phyloP scores from a whole-genome alignment of 768 basidiomycete species.

The Clavulina sp. region DNA sequence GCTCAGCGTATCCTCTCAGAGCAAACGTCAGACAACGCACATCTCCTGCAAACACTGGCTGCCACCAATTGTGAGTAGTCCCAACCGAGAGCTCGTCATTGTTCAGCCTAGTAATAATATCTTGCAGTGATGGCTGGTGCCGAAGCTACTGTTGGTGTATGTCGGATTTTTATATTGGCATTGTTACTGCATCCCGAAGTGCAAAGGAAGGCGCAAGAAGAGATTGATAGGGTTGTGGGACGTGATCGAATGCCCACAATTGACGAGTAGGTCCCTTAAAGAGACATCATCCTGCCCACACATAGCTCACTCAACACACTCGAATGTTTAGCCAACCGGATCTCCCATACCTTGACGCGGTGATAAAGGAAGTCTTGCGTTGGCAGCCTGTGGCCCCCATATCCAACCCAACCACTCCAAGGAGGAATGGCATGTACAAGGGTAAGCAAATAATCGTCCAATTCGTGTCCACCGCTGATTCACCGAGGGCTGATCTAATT shows the following conservation, averaged over 20 bases:
- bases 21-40: too few relatives aligned
- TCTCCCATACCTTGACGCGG: slow-evolving; percentile 11
- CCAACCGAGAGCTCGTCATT: too few relatives aligned
- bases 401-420: background rate
- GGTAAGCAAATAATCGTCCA: background rate
- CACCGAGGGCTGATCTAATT: too few relatives aligned
- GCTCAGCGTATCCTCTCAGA: too few relatives aligned
- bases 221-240: slow-evolving; percentile 21
- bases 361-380: slow-evolving; percentile 11
- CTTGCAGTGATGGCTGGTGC: too few relatives aligned
- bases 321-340: slow-evolving; percentile 5
- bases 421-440: background rate
- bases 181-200: slow-evolving; percentile 24
- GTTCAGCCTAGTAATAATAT: too few relatives aligned
- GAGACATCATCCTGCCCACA: too few relatives aligned
- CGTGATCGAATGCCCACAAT: slow-evolving; percentile 16
- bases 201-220: slow-evolving; percentile 22
- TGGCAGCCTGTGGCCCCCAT: slow-evolving; percentile 9
- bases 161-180: slow-evolving; percentile 21
- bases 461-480: too few relatives aligned
- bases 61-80: too few relatives aligned
- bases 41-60: too few relatives aligned
- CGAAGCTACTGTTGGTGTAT: too few relatives aligned
- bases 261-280: slow-evolving; percentile 11
- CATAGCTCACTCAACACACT: too few relatives aligned